Conservation (phyloP, 1,284 basidiomycete genomes). For the Cryptococcus floricola region DNA sequence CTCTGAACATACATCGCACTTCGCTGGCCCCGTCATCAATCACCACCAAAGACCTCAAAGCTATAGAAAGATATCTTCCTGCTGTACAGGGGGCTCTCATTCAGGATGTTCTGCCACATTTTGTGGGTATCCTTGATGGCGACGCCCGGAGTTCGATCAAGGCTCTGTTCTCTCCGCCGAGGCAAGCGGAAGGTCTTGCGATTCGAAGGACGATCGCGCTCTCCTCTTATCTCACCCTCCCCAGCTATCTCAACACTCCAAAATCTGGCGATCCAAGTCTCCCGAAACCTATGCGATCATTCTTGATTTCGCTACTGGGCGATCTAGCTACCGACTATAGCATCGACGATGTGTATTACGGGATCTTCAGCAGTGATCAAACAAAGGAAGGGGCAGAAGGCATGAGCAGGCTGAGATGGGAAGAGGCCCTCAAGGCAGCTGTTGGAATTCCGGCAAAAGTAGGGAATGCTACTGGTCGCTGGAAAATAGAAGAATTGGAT, state of each 20-base stretch:
- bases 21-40: slow-evolving; percentile 6
- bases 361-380: slow-evolving; percentile 48
- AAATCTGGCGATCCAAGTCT: slow-evolving; percentile 10
- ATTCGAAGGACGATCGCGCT: slow-evolving; percentile 25
- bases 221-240: slow-evolving; percentile 30
- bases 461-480: slow-evolving; percentile 42
- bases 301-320: slow-evolving; percentile 52
- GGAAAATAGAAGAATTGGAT: slow-evolving; percentile 45
- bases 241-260: slow-evolving; percentile 18
- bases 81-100: slow-evolving; percentile 31
- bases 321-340: slow-evolving; percentile 60
- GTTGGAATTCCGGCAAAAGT: slow-evolving; percentile 35
- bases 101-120: slow-evolving; percentile 58
- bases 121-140: slow-evolving; percentile 61
- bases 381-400: slow-evolving; percentile 4
- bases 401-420: slow-evolving; percentile 33
- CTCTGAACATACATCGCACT: slow-evolving; percentile 18
- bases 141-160: slow-evolving; percentile 22
- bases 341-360: slow-evolving; percentile 61
- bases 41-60: slow-evolving; percentile 2
- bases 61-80: slow-evolving; percentile 27
- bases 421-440: slow-evolving; percentile 29
- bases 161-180: slow-evolving; percentile 28
- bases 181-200: not conserved
- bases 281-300: slow-evolving; percentile 20